phyloP scores from a whole-genome alignment of 768 basidiomycete species.

The Artomyces pyxidatus region DNA sequence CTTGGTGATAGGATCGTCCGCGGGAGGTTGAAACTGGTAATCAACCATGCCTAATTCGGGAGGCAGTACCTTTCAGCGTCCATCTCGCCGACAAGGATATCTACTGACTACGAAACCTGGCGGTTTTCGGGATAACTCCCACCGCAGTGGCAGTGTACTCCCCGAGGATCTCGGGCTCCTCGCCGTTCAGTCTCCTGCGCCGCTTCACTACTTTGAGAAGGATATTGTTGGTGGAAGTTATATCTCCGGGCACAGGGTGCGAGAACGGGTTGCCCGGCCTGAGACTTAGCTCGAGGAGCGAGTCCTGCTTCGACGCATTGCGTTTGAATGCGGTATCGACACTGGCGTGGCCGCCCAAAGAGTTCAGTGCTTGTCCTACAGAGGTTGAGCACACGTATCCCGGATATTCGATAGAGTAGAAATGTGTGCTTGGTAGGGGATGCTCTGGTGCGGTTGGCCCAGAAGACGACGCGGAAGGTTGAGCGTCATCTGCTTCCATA shows the following conservation, averaged over 20 bases:
- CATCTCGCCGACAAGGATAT: too few relatives aligned
- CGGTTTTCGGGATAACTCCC: conserved; percentile 74
- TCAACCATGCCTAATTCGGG: conserved; percentile 75
- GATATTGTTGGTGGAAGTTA: conserved; percentile 72
- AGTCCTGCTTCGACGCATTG: conserved; percentile 49
- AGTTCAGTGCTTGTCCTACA: conserved; percentile 51
- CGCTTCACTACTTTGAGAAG: conserved; percentile 77
- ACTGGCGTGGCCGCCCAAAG: conserved; percentile 59
- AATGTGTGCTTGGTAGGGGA: conserved; percentile 48
- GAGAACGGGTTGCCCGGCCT: conserved; percentile 68
- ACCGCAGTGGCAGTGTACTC: conserved; percentile 70
- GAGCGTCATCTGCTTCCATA: neutral
- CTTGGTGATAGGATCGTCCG: conserved; percentile 58
- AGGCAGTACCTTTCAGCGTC: too few relatives aligned
- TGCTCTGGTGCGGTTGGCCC: conserved; percentile 27
- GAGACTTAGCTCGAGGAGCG: conserved; percentile 69
- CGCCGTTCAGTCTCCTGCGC: conserved; percentile 16
- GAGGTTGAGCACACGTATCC: conserved; percentile 68
- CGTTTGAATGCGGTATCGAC: conserved; percentile 76
- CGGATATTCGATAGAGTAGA: conserved; percentile 85
- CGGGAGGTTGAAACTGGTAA: conserved; percentile 78
- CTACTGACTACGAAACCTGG: conserved; percentile 78
- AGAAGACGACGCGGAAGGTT: neutral
- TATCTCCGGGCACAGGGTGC: conserved; percentile 79
- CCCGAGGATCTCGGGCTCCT: conserved; percentile 37